Conservation (phyloP, 192 early-diverging fungal genomes). For the Chytriomyces sp. region DNA sequence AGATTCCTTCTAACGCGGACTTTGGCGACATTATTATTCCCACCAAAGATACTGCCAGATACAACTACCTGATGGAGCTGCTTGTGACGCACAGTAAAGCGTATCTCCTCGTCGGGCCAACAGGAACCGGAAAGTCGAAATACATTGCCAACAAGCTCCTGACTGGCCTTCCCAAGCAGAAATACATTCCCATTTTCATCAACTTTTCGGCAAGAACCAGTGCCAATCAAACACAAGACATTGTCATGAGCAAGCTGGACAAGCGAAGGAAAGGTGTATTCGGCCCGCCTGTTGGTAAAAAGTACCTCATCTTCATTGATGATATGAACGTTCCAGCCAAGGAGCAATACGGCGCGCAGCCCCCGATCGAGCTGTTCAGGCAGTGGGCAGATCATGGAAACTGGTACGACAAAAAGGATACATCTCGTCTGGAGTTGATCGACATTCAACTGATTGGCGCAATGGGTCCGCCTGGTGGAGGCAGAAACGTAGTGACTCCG, state of each 20-base stretch:
- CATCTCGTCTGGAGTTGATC: slow-evolving; percentile 58
- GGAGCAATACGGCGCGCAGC: slow-evolving; percentile 67
- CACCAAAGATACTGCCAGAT: slow-evolving; percentile 67
- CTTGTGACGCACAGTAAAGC: slow-evolving; percentile 58
- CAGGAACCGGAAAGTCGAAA: slow-evolving; percentile 69
- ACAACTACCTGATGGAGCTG: slow-evolving; percentile 65
- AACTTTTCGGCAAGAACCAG: slow-evolving; percentile 67
- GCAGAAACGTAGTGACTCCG: slow-evolving; percentile 64
- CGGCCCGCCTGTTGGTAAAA: slow-evolving; percentile 62
- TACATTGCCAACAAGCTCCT: slow-evolving; percentile 63
- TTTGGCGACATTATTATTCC: slow-evolving; percentile 68
- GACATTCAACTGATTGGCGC: slow-evolving; percentile 65
- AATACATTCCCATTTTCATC: slow-evolving; percentile 64
- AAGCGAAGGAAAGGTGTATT: slow-evolving; percentile 66
- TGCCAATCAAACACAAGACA: slow-evolving; percentile 62
- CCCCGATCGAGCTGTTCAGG: slow-evolving; percentile 65
- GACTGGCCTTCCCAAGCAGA: slow-evolving; percentile 54
- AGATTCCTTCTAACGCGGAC: slow-evolving; percentile 55
- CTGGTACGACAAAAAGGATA: slow-evolving; percentile 71
- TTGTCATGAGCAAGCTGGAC: slow-evolving; percentile 68
- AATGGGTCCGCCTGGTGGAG: slow-evolving; percentile 70
- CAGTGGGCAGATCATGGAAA: slow-evolving; percentile 69
- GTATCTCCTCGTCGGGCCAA: slow-evolving; percentile 62
- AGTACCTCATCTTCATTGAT: slow-evolving; percentile 62
- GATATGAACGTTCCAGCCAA: slow-evolving; percentile 70